Conservation (phyloP, 169 alveolate species). For the Gregarina niphandrodes region DNA sequence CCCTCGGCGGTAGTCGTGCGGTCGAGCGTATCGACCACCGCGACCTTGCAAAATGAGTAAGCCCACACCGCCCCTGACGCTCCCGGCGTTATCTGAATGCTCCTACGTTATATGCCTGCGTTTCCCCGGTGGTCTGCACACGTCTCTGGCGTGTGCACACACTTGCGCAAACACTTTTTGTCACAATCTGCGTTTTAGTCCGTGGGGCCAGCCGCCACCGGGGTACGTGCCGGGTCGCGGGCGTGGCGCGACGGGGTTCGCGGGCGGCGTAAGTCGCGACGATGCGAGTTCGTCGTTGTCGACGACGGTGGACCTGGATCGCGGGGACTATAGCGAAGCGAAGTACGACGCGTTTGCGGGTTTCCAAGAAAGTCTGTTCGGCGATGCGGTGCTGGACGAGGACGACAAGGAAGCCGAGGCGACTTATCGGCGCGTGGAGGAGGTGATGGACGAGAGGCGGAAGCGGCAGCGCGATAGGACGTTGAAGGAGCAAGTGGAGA, state of each 20-base stretch:
- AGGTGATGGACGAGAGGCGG: slow-evolving; percentile 62
- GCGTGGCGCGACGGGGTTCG: slow-evolving; percentile 39
- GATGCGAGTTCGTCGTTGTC: too few relatives aligned
- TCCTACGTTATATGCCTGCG: too few relatives aligned
- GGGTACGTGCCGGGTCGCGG: slow-evolving; percentile 46
- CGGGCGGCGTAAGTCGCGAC: slow-evolving; percentile 92
- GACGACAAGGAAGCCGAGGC: slow-evolving; percentile 73
- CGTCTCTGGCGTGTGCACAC: too few relatives aligned
- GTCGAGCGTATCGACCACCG: too few relatives aligned
- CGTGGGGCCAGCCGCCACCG: slow-evolving; percentile 26
- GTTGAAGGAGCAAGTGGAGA: slow-evolving; percentile 47
- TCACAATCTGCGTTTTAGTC: too few relatives aligned
- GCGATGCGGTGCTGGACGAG: slow-evolving; percentile 42
- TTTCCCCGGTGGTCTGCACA: too few relatives aligned
- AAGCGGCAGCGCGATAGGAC: slow-evolving; percentile 53
- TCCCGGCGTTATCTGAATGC: too few relatives aligned
- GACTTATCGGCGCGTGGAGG: slow-evolving; percentile 59
- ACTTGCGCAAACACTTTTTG: too few relatives aligned
- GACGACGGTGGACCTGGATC: slow-evolving; percentile 26
- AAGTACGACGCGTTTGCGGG: slow-evolving; percentile 74
- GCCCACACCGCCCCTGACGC: too few relatives aligned
- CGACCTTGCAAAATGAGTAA: too few relatives aligned
- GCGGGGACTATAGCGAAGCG: slow-evolving; percentile 51
- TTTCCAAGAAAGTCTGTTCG: slow-evolving; percentile 27
- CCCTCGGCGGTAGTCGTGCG: too few relatives aligned